Evolutionary conservation across 2,329 filamentous ascomycete species (phyloP).

Genomic region (Aspergillus quadrilineatus): DNA sequence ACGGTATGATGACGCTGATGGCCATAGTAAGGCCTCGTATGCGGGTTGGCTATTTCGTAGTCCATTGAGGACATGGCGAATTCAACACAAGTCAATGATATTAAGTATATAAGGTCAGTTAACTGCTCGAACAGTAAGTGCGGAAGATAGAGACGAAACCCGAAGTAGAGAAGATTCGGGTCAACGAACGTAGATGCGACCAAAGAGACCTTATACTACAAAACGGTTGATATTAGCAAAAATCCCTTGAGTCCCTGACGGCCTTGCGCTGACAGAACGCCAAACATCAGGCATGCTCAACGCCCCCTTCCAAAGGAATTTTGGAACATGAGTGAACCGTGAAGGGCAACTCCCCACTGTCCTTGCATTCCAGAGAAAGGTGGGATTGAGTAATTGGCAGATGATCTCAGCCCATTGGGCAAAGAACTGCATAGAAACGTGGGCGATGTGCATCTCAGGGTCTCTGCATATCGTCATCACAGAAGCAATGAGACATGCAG

Average conservation of each 20-base stretch:
- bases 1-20: slow-evolving; percentile 22
- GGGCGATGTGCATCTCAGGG: slow-evolving; percentile 28
- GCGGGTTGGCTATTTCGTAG: slow-evolving; percentile 25
- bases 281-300: slow-evolving; percentile 23
- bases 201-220: slow-evolving; percentile 32
- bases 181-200: slow-evolving; percentile 9
- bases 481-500: slow-evolving; percentile 35
- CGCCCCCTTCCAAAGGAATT: slow-evolving; percentile 30
- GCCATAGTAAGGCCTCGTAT: slow-evolving; percentile 17
- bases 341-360: slow-evolving; percentile 25
- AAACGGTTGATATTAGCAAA: slow-evolving; percentile 10
- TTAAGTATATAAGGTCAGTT: slow-evolving; percentile 1
- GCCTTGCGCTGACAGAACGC: slow-evolving; percentile 20
- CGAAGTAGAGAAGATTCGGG: slow-evolving; percentile 15
- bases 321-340: slow-evolving; percentile 26
- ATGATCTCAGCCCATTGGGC: slow-evolving; percentile 27
- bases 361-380: slow-evolving; percentile 42
- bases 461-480: slow-evolving; percentile 31
- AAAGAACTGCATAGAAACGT: slow-evolving; percentile 32
- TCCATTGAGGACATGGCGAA: slow-evolving; percentile 34
- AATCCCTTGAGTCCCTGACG: slow-evolving; percentile 30
- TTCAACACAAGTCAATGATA: slow-evolving; percentile 12
- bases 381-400: slow-evolving; percentile 19
- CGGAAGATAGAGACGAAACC: slow-evolving; percentile 13
- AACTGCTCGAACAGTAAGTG: slow-evolving; percentile 14